A percentile compares a stretch with the other conserved stretches of the same genome.
Conservation (phyloP, 805 yeast species). For the Schwanniomyces yamadae region DNA sequence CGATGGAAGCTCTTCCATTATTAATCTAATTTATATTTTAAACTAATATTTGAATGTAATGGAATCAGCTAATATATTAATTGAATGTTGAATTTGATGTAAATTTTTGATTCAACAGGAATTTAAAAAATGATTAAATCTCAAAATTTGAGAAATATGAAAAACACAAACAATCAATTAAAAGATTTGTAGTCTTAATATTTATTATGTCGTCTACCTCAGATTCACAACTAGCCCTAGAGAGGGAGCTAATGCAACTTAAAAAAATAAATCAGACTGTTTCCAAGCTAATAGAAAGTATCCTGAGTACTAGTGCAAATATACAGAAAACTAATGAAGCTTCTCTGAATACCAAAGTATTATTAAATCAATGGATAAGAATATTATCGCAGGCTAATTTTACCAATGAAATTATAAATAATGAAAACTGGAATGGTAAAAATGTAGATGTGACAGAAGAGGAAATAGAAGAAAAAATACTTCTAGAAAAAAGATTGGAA, state of each 20-base stretch:
- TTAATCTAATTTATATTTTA: neutral
- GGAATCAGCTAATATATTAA: too few relatives aligned
- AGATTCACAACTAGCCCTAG: constrained; percentile 17
- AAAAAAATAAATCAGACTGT: constrained; percentile 31
- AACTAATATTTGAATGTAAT: too few relatives aligned
- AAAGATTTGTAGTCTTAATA: neutral
- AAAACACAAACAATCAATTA: too few relatives aligned
- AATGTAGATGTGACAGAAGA: constrained; percentile 15
- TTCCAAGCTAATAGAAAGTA: constrained; percentile 27
- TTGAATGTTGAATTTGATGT: too few relatives aligned
- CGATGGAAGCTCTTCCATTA: constrained; percentile 49
- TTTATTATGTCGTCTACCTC: constrained; percentile 4
- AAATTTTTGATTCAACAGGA: neutral
- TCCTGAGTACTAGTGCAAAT: constrained; percentile 24
- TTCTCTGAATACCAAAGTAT: constrained; percentile 46
- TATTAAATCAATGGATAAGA: constrained; percentile 59
- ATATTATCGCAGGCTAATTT: constrained; percentile 63
- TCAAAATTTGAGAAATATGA: too few relatives aligned
- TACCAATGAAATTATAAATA: constrained; percentile 47
- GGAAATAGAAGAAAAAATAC: constrained; percentile 16
- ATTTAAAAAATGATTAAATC: neutral
- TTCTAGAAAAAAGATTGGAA: constrained; percentile 22
- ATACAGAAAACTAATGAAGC: constrained; percentile 37
- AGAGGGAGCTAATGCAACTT: constrained; percentile 33
- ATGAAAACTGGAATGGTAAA: constrained; percentile 40